phyloP scores from a whole-genome alignment of 768 basidiomycete species.

The Psilocybe cubensis region DNA sequence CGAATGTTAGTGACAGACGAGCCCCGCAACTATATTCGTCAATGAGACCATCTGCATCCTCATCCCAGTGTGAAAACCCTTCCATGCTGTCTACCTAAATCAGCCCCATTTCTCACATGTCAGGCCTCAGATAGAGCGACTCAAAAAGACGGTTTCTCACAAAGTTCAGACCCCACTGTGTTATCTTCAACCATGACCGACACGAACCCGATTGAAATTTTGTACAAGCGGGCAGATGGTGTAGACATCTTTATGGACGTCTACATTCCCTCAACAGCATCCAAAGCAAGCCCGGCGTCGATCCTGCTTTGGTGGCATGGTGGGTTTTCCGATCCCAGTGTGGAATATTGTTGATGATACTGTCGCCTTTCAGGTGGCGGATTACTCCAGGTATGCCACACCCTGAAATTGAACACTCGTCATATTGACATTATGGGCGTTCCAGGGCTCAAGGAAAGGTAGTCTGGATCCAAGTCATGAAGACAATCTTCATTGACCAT shows the following conservation, averaged over 20 bases:
- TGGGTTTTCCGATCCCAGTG: slow-evolving; percentile 7
- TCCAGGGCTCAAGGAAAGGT: slow-evolving; percentile 1
- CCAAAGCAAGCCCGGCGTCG: slow-evolving; percentile 30
- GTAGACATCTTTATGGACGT: slow-evolving; percentile 38
- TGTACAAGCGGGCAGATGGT: slow-evolving; percentile 33
- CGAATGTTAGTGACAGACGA: too few relatives aligned
- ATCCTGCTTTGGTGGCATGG: slow-evolving; percentile 42
- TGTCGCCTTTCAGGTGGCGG: neutral
- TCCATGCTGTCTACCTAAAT: too few relatives aligned
- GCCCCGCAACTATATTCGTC: too few relatives aligned
- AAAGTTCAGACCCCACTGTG: neutral
- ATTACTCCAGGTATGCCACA: neutral
- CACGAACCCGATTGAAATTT: slow-evolving; percentile 28
- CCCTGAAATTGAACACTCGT: neutral
- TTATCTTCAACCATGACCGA: neutral
- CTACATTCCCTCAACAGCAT: slow-evolving; percentile 33
- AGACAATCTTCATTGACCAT: neutral
- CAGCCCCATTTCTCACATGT: neutral
- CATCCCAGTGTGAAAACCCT: neutral
- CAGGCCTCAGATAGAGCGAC: neutral
- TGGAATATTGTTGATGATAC: neutral
- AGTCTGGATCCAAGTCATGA: neutral
- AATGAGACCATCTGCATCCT: too few relatives aligned
- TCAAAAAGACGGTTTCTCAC: neutral
- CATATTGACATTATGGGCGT: neutral